These are phyloP conservation scores for Xylariales sp. DNA, from an alignment of 2,329 filamentous ascomycete genomes.

Conservation along the genomic window DNA sequence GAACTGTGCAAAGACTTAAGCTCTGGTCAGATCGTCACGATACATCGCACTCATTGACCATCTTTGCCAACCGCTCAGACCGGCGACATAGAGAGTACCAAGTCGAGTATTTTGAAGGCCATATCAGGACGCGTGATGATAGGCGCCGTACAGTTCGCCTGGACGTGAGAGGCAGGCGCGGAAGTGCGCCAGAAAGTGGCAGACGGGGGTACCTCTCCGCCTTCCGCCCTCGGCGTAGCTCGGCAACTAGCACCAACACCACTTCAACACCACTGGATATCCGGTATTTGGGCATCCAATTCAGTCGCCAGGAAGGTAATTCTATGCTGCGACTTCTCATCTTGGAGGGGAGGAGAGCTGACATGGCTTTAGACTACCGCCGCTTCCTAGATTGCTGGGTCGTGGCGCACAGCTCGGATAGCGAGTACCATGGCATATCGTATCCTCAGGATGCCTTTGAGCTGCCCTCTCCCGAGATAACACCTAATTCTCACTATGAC, in stretches of 20 bases:
- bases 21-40: slow-evolving; percentile 46
- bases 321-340: slow-evolving; percentile 4
- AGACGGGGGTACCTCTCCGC: slow-evolving; percentile 12
- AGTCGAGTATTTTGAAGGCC: slow-evolving; percentile 41
- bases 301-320: slow-evolving; percentile 42
- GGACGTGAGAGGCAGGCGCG: slow-evolving; percentile 33
- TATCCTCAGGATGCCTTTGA: slow-evolving; percentile 42
- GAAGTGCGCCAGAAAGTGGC: slow-evolving; percentile 32
- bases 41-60: slow-evolving; percentile 40
- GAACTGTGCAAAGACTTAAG: slow-evolving; percentile 47
- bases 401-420: slow-evolving; percentile 40
- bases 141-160: slow-evolving; percentile 40
- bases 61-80: slow-evolving; percentile 43
- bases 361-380: slow-evolving; percentile 31
- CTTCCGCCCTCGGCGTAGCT: slow-evolving; percentile 7
- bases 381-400: slow-evolving; percentile 43
- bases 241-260: not conserved
- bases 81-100: slow-evolving; percentile 42
- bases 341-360: not conserved
- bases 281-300: slow-evolving; percentile 45
- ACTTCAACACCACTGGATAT: slow-evolving; percentile 30
- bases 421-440: slow-evolving; percentile 39
- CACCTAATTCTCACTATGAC: too few relatives aligned
- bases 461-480: slow-evolving; percentile 42
- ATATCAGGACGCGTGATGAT: slow-evolving; percentile 41